These are phyloP conservation scores for Capronia coronata DNA, from an alignment of 2,329 filamentous ascomycete species.

Conservation along the genomic window DNA sequence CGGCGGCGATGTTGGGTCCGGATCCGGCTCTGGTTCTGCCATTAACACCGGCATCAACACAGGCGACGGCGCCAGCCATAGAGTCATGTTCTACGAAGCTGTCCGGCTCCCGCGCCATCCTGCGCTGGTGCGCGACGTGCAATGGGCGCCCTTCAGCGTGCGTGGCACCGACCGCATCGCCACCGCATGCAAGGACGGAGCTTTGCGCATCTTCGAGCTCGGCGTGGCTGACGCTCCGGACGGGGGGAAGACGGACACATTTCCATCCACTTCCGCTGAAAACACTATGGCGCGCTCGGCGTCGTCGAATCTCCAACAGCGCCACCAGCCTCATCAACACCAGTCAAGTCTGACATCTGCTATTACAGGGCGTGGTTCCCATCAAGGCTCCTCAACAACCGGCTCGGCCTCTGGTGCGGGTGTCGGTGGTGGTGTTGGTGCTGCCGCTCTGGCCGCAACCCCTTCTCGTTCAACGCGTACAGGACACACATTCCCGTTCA, in stretches of 20 bases:
- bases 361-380: slow-evolving; percentile 19
- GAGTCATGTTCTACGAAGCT: slow-evolving; percentile 67
- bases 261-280: too few relatives aligned
- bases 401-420: too few relatives aligned
- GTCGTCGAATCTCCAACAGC: not conserved
- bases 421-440: too few relatives aligned
- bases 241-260: not conserved
- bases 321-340: slow-evolving; percentile 10
- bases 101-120: slow-evolving; percentile 67
- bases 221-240: slow-evolving; percentile 28
- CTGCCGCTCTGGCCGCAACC: not conserved
- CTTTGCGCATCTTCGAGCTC: slow-evolving; percentile 79
- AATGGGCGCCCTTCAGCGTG: slow-evolving; percentile 85
- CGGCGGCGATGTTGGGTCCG: slow-evolving; percentile 33
- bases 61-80: slow-evolving; percentile 53
- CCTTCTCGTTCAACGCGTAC: slow-evolving; percentile 10
- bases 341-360: slow-evolving; percentile 29
- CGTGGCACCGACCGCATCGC: slow-evolving; percentile 85
- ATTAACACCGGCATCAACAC: too few relatives aligned
- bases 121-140: slow-evolving; percentile 58
- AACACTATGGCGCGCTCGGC: too few relatives aligned
- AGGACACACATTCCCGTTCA: slow-evolving; percentile 19
- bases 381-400: not conserved
- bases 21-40: slow-evolving; percentile 33
- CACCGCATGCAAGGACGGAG: slow-evolving; percentile 87